phyloP scores from a whole-genome alignment of 192 early-diverging fungal genomes.

The Lobosporangium transversale region DNA sequence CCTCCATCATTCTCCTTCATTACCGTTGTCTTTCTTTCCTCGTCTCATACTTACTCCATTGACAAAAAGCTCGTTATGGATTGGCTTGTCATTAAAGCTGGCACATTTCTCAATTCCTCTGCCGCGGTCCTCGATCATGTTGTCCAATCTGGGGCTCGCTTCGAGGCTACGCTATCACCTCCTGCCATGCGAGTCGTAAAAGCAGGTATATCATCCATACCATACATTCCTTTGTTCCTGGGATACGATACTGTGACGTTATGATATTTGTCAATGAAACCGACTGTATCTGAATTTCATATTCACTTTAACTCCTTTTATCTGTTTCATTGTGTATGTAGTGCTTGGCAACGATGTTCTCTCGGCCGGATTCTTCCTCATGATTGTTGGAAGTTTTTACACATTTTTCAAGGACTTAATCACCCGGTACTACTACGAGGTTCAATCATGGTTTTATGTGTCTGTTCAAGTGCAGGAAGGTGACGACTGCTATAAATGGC shows the following conservation, averaged over 20 bases:
- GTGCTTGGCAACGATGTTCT: constrained; percentile 51
- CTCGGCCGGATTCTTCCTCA: constrained; percentile 50
- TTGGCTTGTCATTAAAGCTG: constrained; percentile 39
- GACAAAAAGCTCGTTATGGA: too few species aligned
- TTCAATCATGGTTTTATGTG: constrained; percentile 51
- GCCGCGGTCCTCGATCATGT: constrained; percentile 44
- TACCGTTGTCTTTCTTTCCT: background rate
- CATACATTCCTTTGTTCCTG: too few species aligned
- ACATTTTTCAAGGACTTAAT: constrained; percentile 49
- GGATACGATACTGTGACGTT: too few species aligned
- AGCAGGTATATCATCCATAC: too few species aligned
- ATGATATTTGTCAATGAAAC: too few species aligned
- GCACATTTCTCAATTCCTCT: constrained; percentile 35
- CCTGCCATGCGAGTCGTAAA: constrained; percentile 44
- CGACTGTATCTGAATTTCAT: background rate
- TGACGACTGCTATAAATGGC: constrained; percentile 49
- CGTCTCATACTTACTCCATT: too few species aligned
- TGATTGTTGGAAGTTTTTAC: constrained; percentile 45
- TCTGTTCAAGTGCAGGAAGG: constrained; percentile 51
- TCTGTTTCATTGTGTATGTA: background rate
- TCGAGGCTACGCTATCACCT: constrained; percentile 48
- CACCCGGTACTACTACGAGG: constrained; percentile 38
- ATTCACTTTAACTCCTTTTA: too few species aligned
- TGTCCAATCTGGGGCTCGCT: constrained; percentile 19
- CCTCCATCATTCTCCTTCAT: background rate